Evolutionary conservation across 306 rosid genomes (phyloP).

Genomic region (Cucurbita ficifolia): DNA sequence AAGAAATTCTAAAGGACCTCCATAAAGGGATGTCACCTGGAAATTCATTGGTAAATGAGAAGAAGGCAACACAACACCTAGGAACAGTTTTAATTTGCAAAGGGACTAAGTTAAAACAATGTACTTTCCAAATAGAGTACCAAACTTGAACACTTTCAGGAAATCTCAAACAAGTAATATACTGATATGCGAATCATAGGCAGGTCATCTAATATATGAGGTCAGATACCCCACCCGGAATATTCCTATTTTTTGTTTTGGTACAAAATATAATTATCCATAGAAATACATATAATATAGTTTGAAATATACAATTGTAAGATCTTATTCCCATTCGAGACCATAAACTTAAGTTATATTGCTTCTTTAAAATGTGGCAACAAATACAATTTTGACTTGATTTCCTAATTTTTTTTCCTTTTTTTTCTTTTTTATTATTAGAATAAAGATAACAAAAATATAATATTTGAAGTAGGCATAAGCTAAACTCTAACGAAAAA

Average conservation of each 20-base stretch:
- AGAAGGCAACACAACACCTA: conserved; percentile 5
- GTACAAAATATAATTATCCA: background rate
- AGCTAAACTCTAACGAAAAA: background rate
- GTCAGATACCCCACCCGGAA: background rate
- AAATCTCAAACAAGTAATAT: background rate
- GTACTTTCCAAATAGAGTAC: background rate
- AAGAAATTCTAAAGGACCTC: conserved; percentile 85
- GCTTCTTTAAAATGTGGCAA: background rate
- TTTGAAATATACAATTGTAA: background rate
- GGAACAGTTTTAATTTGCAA: background rate
- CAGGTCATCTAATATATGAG: background rate
- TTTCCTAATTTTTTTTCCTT: background rate
- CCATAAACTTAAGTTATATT: background rate
- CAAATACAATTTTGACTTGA: background rate
- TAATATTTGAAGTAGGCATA: background rate
- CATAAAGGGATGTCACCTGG: conserved; percentile 94
- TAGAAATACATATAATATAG: too few species aligned
- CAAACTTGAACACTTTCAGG: background rate
- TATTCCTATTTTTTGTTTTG: background rate
- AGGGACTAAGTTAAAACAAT: background rate
- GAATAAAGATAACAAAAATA: background rate
- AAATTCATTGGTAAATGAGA: conserved; percentile 11
- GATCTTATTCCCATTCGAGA: background rate
- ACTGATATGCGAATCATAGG: background rate
- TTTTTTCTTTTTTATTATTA: background rate